Evolutionary conservation across 202 grass and related monocot genomes (phyloP), one percentile per base, ranked within the genome.

Genomic region (Panicum virgatum): DNA sequence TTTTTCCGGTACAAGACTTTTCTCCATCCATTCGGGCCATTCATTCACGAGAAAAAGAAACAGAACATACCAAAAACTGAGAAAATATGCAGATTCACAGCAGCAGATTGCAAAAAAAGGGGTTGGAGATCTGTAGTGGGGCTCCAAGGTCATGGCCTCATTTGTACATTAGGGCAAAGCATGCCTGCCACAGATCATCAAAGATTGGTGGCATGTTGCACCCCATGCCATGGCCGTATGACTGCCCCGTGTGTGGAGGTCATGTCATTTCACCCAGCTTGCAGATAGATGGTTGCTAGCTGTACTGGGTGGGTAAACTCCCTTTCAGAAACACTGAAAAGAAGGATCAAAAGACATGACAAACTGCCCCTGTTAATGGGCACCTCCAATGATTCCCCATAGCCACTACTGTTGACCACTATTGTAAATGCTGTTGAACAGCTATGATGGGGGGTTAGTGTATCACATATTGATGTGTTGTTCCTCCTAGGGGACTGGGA

Each of bases 301-400:
- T 61, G 51, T 72, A 50, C 68, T 34, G 68, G 68, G 45, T 82
- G 46, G 57, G 7, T 60, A 64, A n/a, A 64, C 77, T 45, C 58
- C 62, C 69, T 83, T 80, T 84, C 80, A 83, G 75, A 87, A 83
- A 90, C 75, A 58, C 43, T 83, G 84, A 86, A 90, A 86, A 65
- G 75, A 86, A 63, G 80, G 63, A 72, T 61, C 48, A 76, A 87
- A 80, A 62, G 45, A 83, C 57, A 82, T 76, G 88, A 87, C 80
- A 22, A 80, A 87, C 38, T 83, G 58, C 20, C 69, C 70, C 69
- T 87, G 69, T 50, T 82, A 48, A 59, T 78, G 78, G 78, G 20
- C 38, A 16, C 37, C 76, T 48, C 56, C 84, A 87, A 83, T 87
- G 62, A 87, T 90, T 86, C 80, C 29, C 45, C 69, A 65, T 69